Percentiles rank a stretch among this genome's conserved stretches.
Conservation (phyloP, 768 basidiomycete species). For the Podaxis mareebaensis region DNA sequence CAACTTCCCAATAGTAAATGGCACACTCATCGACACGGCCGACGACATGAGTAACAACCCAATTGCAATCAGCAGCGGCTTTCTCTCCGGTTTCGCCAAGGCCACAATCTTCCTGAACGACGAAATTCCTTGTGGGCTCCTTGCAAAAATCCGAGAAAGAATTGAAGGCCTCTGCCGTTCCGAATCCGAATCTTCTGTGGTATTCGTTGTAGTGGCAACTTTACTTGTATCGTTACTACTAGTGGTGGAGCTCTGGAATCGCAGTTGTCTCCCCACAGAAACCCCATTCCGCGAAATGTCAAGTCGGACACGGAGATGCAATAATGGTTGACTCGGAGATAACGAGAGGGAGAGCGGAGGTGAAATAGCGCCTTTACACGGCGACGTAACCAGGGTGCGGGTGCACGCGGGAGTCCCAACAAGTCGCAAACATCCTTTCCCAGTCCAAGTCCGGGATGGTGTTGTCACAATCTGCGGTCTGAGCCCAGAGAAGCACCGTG, state of each 20-base stretch:
- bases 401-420: background rate
- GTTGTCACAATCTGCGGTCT: background rate
- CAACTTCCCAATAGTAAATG: slow-evolving; percentile 89
- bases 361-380: background rate
- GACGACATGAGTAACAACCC: slow-evolving; percentile 86
- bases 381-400: slow-evolving; percentile 6
- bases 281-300: background rate
- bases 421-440: background rate
- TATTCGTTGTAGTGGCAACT: background rate
- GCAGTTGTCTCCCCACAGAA: background rate
- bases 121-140: slow-evolving; percentile 45
- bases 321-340: background rate
- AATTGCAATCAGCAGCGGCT: slow-evolving; percentile 72
- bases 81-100: slow-evolving; percentile 82
- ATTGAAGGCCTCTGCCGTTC: slow-evolving; percentile 16
- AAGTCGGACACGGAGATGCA: background rate
- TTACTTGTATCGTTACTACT: background rate
- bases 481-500: slow-evolving; percentile 20
- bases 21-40: slow-evolving; percentile 88
- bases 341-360: background rate
- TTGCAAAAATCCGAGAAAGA: slow-evolving; percentile 31
- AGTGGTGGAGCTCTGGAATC: background rate
- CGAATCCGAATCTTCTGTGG: background rate
- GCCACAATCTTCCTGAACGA: slow-evolving; percentile 75
- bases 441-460: background rate